Conservation (phyloP, 805 yeast species). For the Henningerozyma blattae region DNA sequence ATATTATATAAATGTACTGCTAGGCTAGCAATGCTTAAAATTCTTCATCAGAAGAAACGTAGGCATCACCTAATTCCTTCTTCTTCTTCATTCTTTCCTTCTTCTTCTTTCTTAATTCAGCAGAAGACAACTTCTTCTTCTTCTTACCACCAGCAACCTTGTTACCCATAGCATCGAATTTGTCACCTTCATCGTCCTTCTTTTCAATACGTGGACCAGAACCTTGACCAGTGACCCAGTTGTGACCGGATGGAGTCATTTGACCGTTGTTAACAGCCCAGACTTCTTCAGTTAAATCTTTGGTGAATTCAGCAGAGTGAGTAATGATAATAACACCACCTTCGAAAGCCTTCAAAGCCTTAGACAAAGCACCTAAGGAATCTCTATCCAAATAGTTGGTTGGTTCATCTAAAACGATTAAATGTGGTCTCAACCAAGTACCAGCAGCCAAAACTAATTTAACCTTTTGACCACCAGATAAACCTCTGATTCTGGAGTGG, state of each 20-base stretch:
- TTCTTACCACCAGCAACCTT: slow-evolving; percentile 93
- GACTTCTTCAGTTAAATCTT: slow-evolving; percentile 98
- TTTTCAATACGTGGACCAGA: slow-evolving; percentile 98
- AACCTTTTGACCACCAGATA: slow-evolving; percentile 99
- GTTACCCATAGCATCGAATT: slow-evolving; percentile 99
- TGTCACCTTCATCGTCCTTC: slow-evolving; percentile 94
- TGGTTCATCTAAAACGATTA: slow-evolving; percentile 99
- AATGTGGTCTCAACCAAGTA: slow-evolving; percentile 99
- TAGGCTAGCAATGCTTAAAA: slow-evolving; percentile 32
- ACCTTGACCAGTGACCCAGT: slow-evolving; percentile 99
- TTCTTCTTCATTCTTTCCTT: slow-evolving; percentile 99
- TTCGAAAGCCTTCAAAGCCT: slow-evolving; percentile 96
- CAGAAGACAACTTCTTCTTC: slow-evolving; percentile 96
- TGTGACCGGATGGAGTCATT: slow-evolving; percentile 99
- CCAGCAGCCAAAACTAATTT: slow-evolving; percentile 99
- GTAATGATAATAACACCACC: slow-evolving; percentile 99
- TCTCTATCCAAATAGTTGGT: slow-evolving; percentile 99
- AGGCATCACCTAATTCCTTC: slow-evolving; percentile 99
- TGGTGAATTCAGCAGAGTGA: slow-evolving; percentile 99
- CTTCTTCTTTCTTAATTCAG: slow-evolving; percentile 99
- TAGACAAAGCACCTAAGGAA: slow-evolving; percentile 97
- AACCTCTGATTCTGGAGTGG: slow-evolving; percentile 99
- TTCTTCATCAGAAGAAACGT: slow-evolving; percentile 94
- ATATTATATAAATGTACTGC: slow-evolving; percentile 1
- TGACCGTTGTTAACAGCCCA: slow-evolving; percentile 98